Evolutionary conservation across 495 filamentous ascomycete species (phyloP), one percentile per base, ranked within the genome.

Genomic region (Pseudoneurospora amorphoporcata): DNA sequence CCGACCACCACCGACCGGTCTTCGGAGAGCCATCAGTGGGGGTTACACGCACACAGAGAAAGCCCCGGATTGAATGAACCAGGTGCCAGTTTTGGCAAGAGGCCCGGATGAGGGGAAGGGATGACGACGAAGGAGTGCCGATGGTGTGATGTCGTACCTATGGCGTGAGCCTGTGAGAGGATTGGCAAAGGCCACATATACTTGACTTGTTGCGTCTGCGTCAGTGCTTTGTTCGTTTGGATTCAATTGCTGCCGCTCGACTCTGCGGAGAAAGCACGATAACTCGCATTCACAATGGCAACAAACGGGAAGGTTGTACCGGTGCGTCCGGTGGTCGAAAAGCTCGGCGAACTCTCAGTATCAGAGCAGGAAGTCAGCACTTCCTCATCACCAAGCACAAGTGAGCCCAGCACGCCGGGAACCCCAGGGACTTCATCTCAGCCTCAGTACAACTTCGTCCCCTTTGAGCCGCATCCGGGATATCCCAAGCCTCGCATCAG

Each of bases 401-500:
- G 47, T 53, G 43, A 68, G 45, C n/a, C 68, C 14, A 39, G 53
- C 29, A 32, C 70, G 17, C 42, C 69, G 42, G 37, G 32, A 39
- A 19, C 72, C 17, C 40, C 37, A 4, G 72, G 9, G 39, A 12
- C 19, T 6, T 70, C 32, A 43, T 23, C 29, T 14, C 53, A 40
- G 42, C 72, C 65, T 23, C 39, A 38, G 37, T 29, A 39, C 40
- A 69, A 3, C 39, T 58, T 29, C 19, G 35, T 37, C 38, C 39
- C 42, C 9, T 42, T 37, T 41, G 70, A 70, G 23, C 40, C 58
- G n/a, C 29, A 70, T 12, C 69, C 77, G 69, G 68, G 73, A 40
- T 76, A 76, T 17, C 72, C 79, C 53, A 75, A 79, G 43, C 75
- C 74, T 68, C 71, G 73, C 70, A 69, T 76, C 77, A 69, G 75